These are phyloP conservation scores for Apophysomyces trapeziformis DNA, from an alignment of 371 early-diverging fungal genomes.

Conservation along the genomic window DNA sequence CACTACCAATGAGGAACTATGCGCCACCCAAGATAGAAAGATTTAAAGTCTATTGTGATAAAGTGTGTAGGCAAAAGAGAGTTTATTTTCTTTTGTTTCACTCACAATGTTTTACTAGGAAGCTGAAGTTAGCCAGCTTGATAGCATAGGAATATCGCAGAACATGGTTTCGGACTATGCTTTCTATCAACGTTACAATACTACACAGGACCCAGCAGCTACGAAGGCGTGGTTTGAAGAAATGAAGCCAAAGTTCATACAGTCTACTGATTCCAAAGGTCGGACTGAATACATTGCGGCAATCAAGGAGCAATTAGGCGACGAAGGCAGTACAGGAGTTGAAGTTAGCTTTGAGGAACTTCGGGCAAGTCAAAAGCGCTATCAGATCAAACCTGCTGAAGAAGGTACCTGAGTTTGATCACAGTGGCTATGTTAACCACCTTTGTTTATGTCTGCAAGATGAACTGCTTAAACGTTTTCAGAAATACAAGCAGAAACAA, in stretches of 20 bases:
- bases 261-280: slow-evolving; percentile 16
- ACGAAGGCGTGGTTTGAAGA: background rate
- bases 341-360: slow-evolving; percentile 26
- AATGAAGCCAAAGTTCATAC: background rate
- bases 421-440: background rate
- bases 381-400: background rate
- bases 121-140: background rate
- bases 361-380: slow-evolving; percentile 12
- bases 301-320: background rate
- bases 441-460: background rate
- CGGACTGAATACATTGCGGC: slow-evolving; percentile 10
- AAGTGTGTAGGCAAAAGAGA: slow-evolving; percentile 1
- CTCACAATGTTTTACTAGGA: too few species aligned
- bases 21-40: slow-evolving; percentile 23
- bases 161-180: background rate
- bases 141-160: background rate
- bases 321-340: background rate
- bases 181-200: background rate
- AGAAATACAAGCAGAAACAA: background rate
- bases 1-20: slow-evolving; percentile 41
- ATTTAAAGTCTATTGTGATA: slow-evolving; percentile 53
- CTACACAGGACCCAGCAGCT: background rate
- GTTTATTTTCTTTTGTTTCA: background rate
- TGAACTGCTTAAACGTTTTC: background rate
- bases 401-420: background rate